These are phyloP conservation scores for Backusella tarrabulga DNA, from an alignment of 192 early-diverging fungal genomes.

Conservation along the genomic window DNA sequence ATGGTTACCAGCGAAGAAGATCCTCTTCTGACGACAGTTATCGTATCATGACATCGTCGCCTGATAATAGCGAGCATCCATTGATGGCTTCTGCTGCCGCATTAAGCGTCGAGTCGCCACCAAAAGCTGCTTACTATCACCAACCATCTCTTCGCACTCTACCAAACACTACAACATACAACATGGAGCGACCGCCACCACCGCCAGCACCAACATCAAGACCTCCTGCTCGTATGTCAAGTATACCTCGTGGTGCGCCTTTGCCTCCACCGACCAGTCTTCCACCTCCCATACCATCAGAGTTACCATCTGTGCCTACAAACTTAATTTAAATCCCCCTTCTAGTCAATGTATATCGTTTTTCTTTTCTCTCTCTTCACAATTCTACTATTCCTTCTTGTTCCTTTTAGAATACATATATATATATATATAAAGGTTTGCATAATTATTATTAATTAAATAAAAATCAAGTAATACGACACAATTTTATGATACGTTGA, in stretches of 20 bases:
- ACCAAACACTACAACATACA: not conserved
- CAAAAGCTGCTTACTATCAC: not conserved
- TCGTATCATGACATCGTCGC: conserved; percentile 8
- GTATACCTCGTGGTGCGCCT: not conserved
- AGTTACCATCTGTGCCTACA: not conserved
- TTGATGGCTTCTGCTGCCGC: conserved; percentile 4
- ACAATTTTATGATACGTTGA: no score
- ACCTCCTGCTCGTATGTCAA: not conserved
- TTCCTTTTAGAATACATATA: not conserved
- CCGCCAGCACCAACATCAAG: not conserved
- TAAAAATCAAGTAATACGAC: no score
- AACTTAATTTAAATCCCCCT: not conserved
- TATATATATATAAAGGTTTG: not conserved
- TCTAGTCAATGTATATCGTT: no score
- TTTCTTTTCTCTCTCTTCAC: no score
- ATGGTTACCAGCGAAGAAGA: not conserved
- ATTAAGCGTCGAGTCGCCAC: not conserved
- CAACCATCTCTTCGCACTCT: not conserved
- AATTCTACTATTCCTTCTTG: not conserved
- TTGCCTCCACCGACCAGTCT: conserved; percentile 15
- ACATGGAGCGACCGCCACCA: not conserved
- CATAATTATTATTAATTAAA: no score
- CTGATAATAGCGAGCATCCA: conserved; percentile 18
- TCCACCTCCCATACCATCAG: conserved; percentile 16
- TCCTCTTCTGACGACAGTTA: conserved; percentile 10